phyloP scores from a whole-genome alignment of 1,284 basidiomycete genomes.

The Blastosporella zonata region DNA sequence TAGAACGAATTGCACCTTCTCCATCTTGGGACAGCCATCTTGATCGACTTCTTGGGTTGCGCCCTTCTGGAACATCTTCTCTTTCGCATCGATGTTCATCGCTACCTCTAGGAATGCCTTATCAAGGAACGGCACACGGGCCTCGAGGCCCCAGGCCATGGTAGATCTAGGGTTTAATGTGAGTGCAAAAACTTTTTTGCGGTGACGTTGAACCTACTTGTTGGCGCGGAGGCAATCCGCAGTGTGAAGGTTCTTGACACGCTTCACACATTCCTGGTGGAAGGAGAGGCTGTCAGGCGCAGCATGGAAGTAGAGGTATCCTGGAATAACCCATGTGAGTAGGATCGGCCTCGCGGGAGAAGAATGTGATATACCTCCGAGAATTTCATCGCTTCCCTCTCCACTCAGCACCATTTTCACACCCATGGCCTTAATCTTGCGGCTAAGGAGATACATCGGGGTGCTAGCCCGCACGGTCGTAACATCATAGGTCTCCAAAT shows the following conservation, averaged over 20 bases:
- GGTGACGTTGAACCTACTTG: slow-evolving; percentile 58
- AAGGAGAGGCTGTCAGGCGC: slow-evolving; percentile 89
- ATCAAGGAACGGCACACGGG: slow-evolving; percentile 98
- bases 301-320: slow-evolving; percentile 99
- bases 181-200: slow-evolving; percentile 6
- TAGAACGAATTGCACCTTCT: slow-evolving; percentile 60
- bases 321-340: slow-evolving; percentile 36
- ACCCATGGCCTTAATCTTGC: slow-evolving; percentile 99
- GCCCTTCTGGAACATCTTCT: slow-evolving; percentile 93
- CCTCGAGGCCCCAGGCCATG: slow-evolving; percentile 99
- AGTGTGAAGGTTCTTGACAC: slow-evolving; percentile 98
- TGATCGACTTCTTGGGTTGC: slow-evolving; percentile 71
- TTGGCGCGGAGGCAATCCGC: slow-evolving; percentile 98
- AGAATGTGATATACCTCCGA: slow-evolving; percentile 68
- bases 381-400: slow-evolving; percentile 97
- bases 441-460: slow-evolving; percentile 94
- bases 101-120: slow-evolving; percentile 93
- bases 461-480: slow-evolving; percentile 98
- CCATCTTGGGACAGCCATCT: slow-evolving; percentile 89
- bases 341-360: slow-evolving; percentile 2
- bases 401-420: slow-evolving; percentile 99
- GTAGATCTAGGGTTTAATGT: slow-evolving; percentile 64
- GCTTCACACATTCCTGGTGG: slow-evolving; percentile 93
- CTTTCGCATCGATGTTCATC: slow-evolving; percentile 87
- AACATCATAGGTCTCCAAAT: slow-evolving; percentile 98